Conservation (phyloP, 202 grass and related monocot genomes). For the Musa balbisiana region DNA sequence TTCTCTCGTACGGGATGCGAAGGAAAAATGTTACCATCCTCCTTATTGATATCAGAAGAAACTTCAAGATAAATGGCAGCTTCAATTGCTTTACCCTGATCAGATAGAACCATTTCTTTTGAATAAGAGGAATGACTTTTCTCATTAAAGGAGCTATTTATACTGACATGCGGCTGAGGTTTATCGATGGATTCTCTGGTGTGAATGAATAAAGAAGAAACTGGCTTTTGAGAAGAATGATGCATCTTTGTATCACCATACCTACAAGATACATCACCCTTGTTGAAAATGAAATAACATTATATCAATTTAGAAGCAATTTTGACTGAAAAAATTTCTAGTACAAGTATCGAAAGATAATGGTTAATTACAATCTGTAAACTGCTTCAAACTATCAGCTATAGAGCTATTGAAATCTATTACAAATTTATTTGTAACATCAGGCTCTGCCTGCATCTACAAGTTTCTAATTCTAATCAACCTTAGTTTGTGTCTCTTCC, state of each 20-base stretch:
- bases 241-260: slow-evolving; percentile 67
- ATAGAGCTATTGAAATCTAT: neutral
- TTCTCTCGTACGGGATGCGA: slow-evolving; percentile 38
- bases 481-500: no score
- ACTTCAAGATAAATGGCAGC: slow-evolving; percentile 23
- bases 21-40: slow-evolving; percentile 25
- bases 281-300: neutral
- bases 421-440: no score
- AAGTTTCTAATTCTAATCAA: no score
- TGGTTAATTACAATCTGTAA: neutral
- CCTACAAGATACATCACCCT: slow-evolving; percentile 36
- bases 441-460: no score
- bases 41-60: slow-evolving; percentile 35
- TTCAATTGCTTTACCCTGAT: slow-evolving; percentile 27
- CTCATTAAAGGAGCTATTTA: neutral
- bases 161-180: neutral
- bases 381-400: neutral
- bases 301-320: neutral
- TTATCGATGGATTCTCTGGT: slow-evolving; percentile 31
- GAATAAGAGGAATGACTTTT: neutral
- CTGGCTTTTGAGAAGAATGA: slow-evolving; percentile 33
- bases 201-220: slow-evolving; percentile 27
- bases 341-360: neutral
- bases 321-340: neutral
- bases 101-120: slow-evolving; percentile 23